phyloP scores from a whole-genome alignment of 176 grass and related monocot species.

The Olyra latifolia region DNA sequence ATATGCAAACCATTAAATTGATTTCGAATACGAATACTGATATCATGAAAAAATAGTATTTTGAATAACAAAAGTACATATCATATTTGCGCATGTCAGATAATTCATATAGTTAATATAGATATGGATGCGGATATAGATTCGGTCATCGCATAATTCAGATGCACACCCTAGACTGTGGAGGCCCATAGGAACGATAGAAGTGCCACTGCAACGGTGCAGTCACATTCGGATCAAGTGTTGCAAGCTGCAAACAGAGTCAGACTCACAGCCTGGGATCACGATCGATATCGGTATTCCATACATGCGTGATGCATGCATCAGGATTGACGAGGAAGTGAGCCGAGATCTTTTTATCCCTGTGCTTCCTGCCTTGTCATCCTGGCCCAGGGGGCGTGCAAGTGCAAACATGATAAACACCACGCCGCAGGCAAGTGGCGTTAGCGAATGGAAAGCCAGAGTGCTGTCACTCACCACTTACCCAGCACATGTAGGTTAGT shows the following conservation, averaged over 20 bases:
- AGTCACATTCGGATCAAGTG: neutral
- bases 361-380: neutral
- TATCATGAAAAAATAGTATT: no score
- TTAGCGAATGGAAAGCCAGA: neutral
- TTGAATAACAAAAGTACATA: no score
- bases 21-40: no score
- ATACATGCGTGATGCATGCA: no score
- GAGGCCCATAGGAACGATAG: no score
- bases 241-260: neutral
- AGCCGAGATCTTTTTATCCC: neutral
- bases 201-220: neutral
- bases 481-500: neutral
- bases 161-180: no score
- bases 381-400: neutral
- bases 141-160: no score
- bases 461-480: neutral
- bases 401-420: constrained; percentile 1
- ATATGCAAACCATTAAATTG: no score
- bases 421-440: neutral
- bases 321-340: neutral
- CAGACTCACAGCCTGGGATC: neutral
- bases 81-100: no score
- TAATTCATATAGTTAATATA: no score
- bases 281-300: no score
- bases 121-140: no score